These are phyloP conservation scores for Annona squamosa DNA, from an alignment of 164 flowering plant genomes.

Conservation along the genomic window DNA sequence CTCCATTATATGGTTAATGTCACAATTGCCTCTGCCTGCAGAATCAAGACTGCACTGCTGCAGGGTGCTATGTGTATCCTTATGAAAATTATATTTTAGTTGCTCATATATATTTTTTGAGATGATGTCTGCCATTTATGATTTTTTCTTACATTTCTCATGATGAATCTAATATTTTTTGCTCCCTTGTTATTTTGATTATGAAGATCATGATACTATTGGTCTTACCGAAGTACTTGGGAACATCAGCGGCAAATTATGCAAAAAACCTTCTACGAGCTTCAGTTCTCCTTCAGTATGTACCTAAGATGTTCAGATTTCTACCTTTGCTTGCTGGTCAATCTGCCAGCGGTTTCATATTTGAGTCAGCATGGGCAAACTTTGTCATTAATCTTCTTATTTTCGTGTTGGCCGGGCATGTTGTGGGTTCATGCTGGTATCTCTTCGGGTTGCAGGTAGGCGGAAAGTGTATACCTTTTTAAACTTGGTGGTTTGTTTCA, in stretches of 20 bases:
- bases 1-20: conserved; percentile 14
- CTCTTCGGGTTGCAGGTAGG: conserved; percentile 86
- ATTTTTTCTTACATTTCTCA: background rate
- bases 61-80: background rate
- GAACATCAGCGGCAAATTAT: conserved; percentile 64
- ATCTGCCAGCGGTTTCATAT: conserved; percentile 70
- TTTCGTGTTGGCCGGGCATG: conserved; percentile 70
- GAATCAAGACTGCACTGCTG: background rate
- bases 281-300: conserved; percentile 67
- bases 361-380: conserved; percentile 96
- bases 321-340: conserved; percentile 73
- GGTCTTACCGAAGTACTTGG: conserved; percentile 39
- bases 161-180: background rate
- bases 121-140: background rate
- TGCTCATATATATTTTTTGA: background rate
- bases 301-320: conserved; percentile 65
- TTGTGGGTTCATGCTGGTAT: conserved; percentile 89
- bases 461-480: background rate
- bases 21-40: background rate
- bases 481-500: background rate
- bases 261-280: conserved; percentile 78
- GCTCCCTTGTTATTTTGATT: conserved; percentile 1
- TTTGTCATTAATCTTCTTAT: conserved; percentile 83
- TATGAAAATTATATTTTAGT: background rate
- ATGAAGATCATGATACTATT: conserved; percentile 55